These are phyloP conservation scores for Knufia fluminis DNA, from an alignment of 2,329 filamentous ascomycete species.

Conservation along the genomic window DNA sequence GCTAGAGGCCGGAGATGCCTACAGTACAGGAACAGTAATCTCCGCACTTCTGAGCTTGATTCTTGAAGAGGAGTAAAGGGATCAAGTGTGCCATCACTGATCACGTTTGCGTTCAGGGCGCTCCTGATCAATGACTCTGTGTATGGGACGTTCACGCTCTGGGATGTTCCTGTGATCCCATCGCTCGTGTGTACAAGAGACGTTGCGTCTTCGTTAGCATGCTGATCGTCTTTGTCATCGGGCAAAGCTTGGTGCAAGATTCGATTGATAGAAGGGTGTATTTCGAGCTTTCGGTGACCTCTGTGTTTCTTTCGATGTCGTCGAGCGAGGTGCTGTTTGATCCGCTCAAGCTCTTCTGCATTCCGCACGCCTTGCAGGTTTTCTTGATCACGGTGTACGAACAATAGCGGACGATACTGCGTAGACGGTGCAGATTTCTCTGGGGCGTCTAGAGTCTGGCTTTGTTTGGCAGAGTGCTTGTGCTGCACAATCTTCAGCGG, in stretches of 20 bases:
- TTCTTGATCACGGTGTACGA: not conserved
- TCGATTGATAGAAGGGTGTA: not conserved
- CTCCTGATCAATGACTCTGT: not conserved
- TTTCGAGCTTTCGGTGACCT: not conserved
- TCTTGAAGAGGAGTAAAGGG: not conserved
- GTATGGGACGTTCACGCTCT: not conserved
- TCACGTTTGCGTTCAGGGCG: not conserved
- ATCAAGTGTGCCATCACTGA: not conserved
- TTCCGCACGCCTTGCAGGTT: not conserved
- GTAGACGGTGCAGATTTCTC: not conserved
- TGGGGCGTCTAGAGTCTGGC: not conserved
- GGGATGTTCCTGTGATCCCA: not conserved
- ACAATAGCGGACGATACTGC: not conserved
- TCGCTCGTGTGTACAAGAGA: not conserved
- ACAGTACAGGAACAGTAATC: not conserved
- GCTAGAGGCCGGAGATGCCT: not conserved
- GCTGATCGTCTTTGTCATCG: not conserved
- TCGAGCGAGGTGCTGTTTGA: not conserved
- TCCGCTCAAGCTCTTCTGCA: not conserved
- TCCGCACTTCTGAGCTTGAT: not conserved
- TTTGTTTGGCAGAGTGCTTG: not conserved
- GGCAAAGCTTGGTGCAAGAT: not conserved
- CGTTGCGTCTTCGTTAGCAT: not conserved
- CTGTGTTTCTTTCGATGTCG: not conserved
- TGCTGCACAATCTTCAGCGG: not conserved